phyloP scores from a whole-genome alignment of 2,329 filamentous ascomycete species.

The Leptographium flavum region DNA sequence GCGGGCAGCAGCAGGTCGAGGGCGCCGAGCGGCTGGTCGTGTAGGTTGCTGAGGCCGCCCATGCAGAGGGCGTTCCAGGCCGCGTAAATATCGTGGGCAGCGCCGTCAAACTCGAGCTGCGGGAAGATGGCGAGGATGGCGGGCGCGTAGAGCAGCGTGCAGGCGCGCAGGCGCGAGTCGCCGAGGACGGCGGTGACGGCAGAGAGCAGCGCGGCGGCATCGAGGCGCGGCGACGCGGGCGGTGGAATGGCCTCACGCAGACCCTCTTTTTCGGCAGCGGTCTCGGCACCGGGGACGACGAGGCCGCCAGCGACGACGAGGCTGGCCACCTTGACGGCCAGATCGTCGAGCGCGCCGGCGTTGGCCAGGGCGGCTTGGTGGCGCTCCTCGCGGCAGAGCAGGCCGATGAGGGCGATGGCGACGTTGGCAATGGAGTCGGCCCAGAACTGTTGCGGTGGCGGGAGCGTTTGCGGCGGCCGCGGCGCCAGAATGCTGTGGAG shows the following conservation, averaged over 20 bases:
- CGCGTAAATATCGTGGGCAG: conserved; percentile 30
- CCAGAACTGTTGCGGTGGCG: conserved; percentile 12
- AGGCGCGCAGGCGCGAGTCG: conserved; percentile 65
- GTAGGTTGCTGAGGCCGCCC: conserved; percentile 32
- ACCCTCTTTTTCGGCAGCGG: conserved; percentile 37
- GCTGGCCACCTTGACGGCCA: conserved; percentile 59
- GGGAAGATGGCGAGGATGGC: conserved; percentile 57
- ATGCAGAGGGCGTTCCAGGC: conserved; percentile 40
- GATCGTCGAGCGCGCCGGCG: conserved; percentile 60
- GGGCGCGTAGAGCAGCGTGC: conserved; percentile 54
- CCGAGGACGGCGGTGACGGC: conserved; percentile 65
- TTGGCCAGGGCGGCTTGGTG: conserved; percentile 61
- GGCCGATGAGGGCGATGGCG: conserved; percentile 35
- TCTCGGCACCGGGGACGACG: conserved; percentile 51
- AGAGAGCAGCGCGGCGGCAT: conserved; percentile 57
- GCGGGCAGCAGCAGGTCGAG: conserved; percentile 53
- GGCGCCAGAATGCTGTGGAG: conserved; percentile 53
- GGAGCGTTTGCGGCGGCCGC: not conserved
- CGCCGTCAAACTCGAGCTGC: conserved; percentile 34
- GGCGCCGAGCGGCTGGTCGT: conserved; percentile 32
- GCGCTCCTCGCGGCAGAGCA: conserved; percentile 51
- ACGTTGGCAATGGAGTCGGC: conserved; percentile 40
- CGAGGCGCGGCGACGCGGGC: conserved; percentile 42
- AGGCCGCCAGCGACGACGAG: conserved; percentile 55
- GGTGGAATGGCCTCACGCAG: conserved; percentile 44